Evolutionary conservation across 192 early-diverging fungal species (phyloP), one percentile per base, ranked within the genome.

Genomic region (Coemansia sp.): DNA sequence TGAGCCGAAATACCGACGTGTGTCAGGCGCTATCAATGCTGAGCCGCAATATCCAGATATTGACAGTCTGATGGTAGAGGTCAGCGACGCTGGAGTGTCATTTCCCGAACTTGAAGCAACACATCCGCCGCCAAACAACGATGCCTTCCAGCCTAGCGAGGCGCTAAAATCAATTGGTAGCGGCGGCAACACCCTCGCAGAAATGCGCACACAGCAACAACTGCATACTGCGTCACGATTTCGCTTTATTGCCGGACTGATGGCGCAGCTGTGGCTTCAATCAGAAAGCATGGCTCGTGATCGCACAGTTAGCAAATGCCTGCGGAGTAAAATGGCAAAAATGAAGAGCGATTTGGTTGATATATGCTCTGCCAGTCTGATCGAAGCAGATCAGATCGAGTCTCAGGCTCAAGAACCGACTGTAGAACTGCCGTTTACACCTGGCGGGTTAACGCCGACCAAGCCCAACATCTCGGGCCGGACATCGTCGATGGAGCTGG

Each of bases 21-120:
- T 43, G 8, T 51, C 61, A 16, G 39, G 58, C 5, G 63, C n/a
- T 37, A 41, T 62, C n/a, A 11, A 41, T 12, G 43, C 47, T 10
- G 67, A 69, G 35, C 68, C 64, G 0, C 21, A 41, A 2, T 10
- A 11, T 0, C 6, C 65, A 0, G 72, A 71, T 3, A 47, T 80
- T 4, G 62, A 53, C 10, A 21, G 55, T 6, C 62, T 80, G 25
- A 48, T 80, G 31, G 71, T 25, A 0, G 56, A 41, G 2, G 77
- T 74, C 11, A 26, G 52, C 1, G 77, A 74, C 14, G 57, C 58
- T 43, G 55, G 68, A 10, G 62, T 68, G 1, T 74, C 72, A 49
- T 80, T 80, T 61, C 72, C 77, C n/a, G 77, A 80, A 51, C 72
- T 80, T 0, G 66, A 80, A 12, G 47, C 68, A 12, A 74, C 77